Percentiles rank a stretch among this genome's conserved stretches.
Evolutionary conservation across 805 yeast genomes (phyloP).

Genomic region (Ogataea methylovora): DNA sequence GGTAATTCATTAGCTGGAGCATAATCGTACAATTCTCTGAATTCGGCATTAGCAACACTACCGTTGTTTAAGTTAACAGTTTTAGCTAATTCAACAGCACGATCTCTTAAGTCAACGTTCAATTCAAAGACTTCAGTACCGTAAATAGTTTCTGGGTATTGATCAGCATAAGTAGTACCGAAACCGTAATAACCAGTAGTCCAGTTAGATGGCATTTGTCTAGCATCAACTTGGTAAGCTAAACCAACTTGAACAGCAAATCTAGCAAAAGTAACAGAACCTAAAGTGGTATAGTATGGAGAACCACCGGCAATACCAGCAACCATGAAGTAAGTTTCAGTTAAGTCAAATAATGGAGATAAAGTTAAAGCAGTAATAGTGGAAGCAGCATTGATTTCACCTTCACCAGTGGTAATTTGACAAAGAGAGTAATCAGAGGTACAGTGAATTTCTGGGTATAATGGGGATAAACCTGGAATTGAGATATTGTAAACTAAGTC

Average conservation of each 20-base stretch:
- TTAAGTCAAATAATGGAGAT: slow-evolving; percentile 47
- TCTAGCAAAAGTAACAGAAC: slow-evolving; percentile 52
- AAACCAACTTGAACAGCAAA: slow-evolving; percentile 56
- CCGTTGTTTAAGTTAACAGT: slow-evolving; percentile 38
- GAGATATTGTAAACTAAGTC: slow-evolving; percentile 47
- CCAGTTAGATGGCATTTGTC: slow-evolving; percentile 46
- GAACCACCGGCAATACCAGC: slow-evolving; percentile 65
- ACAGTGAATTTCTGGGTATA: slow-evolving; percentile 52
- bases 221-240: slow-evolving; percentile 50
- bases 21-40: slow-evolving; percentile 41
- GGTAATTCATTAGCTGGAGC: slow-evolving; percentile 46
- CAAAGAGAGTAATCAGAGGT: slow-evolving; percentile 44
- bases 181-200: slow-evolving; percentile 51
- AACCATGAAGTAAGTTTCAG: slow-evolving; percentile 52
- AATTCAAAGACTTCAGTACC: slow-evolving; percentile 63
- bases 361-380: slow-evolving; percentile 47
- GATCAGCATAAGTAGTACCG: slow-evolving; percentile 40
- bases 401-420: slow-evolving; percentile 63
- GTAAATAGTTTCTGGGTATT: slow-evolving; percentile 47
- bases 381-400: slow-evolving; percentile 60
- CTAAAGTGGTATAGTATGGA: slow-evolving; percentile 48
- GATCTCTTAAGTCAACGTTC: slow-evolving; percentile 49
- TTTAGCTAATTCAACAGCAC: slow-evolving; percentile 46
- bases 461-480: slow-evolving; percentile 59
- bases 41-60: slow-evolving; percentile 32